Percentiles rank a stretch among this genome's conserved stretches.
Evolutionary conservation across 768 basidiomycete genomes (phyloP).

Genomic region (Xerocomellus chrysenteron): DNA sequence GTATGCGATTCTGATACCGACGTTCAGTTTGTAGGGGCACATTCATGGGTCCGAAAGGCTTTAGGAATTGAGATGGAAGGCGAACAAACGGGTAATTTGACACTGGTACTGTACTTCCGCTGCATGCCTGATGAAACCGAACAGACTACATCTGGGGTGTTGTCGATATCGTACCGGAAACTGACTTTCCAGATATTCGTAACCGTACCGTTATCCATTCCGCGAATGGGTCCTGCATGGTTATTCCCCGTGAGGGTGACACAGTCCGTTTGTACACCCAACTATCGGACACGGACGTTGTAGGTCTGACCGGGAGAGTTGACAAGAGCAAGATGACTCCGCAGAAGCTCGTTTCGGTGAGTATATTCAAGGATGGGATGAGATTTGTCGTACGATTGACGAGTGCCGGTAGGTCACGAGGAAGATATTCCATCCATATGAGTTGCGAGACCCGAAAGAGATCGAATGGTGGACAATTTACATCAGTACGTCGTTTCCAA

Average conservation of each 20-base stretch:
- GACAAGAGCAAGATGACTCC: conserved; percentile 54
- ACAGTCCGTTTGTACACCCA: conserved; percentile 73
- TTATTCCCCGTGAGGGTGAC: conserved; percentile 72
- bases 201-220: conserved; percentile 68
- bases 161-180: conserved; percentile 66
- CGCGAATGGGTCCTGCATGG: conserved; percentile 63
- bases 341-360: conserved; percentile 52
- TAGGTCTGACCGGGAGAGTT: conserved; percentile 49
- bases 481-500: conserved; percentile 44
- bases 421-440: conserved; percentile 57
- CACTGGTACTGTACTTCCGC: neutral
- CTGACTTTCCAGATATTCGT: conserved; percentile 77
- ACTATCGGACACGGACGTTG: conserved; percentile 47
- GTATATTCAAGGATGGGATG: neutral
- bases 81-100: conserved; percentile 42
- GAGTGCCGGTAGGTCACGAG: conserved; percentile 45
- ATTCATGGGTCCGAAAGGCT: conserved; percentile 47
- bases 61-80: conserved; percentile 47
- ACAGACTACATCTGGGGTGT: conserved; percentile 83
- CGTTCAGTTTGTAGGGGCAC: conserved; percentile 32
- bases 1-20: neutral
- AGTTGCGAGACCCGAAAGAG: conserved; percentile 43
- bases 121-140: neutral
- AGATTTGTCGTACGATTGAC: neutral
- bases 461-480: conserved; percentile 78